These are phyloP conservation scores for Tolypocladium paradoxum DNA, from an alignment of 2,329 filamentous ascomycete species.

Conservation along the genomic window DNA sequence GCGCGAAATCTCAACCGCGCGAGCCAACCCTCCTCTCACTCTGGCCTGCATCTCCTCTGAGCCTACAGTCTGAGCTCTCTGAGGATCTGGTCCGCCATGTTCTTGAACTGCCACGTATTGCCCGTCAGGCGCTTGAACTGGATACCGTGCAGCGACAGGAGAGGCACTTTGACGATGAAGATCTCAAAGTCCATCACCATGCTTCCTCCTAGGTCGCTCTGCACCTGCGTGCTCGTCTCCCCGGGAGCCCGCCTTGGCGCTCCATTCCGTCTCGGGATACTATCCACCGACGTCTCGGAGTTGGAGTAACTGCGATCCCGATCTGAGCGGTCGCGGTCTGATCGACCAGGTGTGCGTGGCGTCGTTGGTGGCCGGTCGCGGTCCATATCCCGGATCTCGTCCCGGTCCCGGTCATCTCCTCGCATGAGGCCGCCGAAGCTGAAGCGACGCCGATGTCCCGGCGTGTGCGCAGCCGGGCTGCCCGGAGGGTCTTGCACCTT, in stretches of 20 bases:
- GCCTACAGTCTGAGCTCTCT: conserved; percentile 70
- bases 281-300: conserved; percentile 78
- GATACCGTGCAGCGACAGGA: conserved; percentile 86
- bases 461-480: conserved; percentile 42
- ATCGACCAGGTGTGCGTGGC: conserved; percentile 32
- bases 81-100: conserved; percentile 93
- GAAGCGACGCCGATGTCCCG: conserved; percentile 64
- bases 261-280: conserved; percentile 43
- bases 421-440: conserved; percentile 62
- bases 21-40: not conserved
- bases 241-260: conserved; percentile 55
- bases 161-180: conserved; percentile 91
- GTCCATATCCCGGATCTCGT: conserved; percentile 57
- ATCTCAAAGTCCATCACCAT: conserved; percentile 89
- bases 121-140: conserved; percentile 96
- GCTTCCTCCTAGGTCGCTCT: conserved; percentile 76
- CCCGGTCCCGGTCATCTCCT: conserved; percentile 53
- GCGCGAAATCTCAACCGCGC: not conserved
- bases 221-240: conserved; percentile 85
- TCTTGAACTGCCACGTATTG: conserved; percentile 97
- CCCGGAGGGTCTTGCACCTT: conserved; percentile 55
- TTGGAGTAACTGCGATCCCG: conserved; percentile 67
- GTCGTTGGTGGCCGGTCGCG: conserved; percentile 26
- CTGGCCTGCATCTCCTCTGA: not conserved
- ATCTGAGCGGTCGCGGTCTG: conserved; percentile 27